Base-by-base conservation (phyloP, 257 asterid genomes). In the Nicotiana paniculata region DNA sequence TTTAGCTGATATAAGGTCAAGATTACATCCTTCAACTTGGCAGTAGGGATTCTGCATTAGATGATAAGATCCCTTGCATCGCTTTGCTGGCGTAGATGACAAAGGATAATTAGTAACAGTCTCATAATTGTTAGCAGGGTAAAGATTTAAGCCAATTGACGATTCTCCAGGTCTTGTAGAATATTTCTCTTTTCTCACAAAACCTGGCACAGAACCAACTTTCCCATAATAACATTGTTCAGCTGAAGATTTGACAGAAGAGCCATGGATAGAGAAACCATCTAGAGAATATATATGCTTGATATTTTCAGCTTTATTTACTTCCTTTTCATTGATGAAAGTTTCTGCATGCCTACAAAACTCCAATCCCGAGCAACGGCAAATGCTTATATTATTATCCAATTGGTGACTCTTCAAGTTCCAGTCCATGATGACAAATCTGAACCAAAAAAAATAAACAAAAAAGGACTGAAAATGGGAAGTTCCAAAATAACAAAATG, bases 1-100 rank as follows among this genome's bases (percentile, higher is more conserved):
- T 46, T 94, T 94, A 2, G 95, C 96, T 10, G 89, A 48, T 17
- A 88, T 80, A 1, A 94, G 90, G 80, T 94, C 96, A 48, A 91
- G 86, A 39, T 89, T 89, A 88, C 97, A 92, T 13, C 95, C 97
- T 53, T 94, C 96, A 0, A 94, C 98, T 37, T 94, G 98, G 84
- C 97, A 94, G 67, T 93, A 88, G 2, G 91, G 91, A 81, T 82
- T 89, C 81, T 87, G 93, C 84, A 75, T 62, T 70, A 83, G 85
- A 66, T 82, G 96, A 16, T 81, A 69, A 15, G 92, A 89, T 0
- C 85, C 82, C 77, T 89, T 79, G 0, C 86, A 83, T 54, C 90
- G 83, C 82, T 89, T 93, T 10, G 83, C 7, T 15, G 65, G 17
- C 2, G 64, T 70, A 10, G 85, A 77, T 0, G 89, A 72, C 32